A percentile compares a stretch with the other conserved stretches of the same genome.
Conservation (phyloP, 2,329 filamentous ascomycete species). For the Rhynchosporium graminicola region DNA sequence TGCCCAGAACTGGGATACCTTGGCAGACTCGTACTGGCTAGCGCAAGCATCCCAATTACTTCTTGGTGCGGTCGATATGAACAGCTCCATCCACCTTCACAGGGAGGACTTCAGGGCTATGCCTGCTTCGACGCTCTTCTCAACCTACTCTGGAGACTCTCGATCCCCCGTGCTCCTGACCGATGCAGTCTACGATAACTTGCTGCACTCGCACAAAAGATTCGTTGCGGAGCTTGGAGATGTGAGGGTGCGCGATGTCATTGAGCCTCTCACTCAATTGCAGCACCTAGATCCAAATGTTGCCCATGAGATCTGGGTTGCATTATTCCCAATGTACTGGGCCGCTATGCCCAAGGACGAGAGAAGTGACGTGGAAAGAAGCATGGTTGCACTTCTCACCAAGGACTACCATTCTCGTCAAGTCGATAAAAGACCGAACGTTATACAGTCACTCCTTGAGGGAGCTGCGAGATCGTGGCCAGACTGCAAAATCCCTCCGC, state of each 20-base stretch:
- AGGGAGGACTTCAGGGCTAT: constrained; percentile 80
- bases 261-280: constrained; percentile 87
- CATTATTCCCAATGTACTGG: constrained; percentile 93
- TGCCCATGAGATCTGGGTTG: constrained; percentile 86
- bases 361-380: constrained; percentile 84
- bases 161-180: constrained; percentile 67
- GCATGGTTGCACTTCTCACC: constrained; percentile 84
- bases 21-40: constrained; percentile 95
- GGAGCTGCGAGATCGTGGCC: constrained; percentile 83
- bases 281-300: constrained; percentile 85
- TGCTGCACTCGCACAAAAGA: constrained; percentile 77
- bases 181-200: constrained; percentile 78
- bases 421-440: constrained; percentile 92
- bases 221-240: constrained; percentile 84
- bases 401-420: constrained; percentile 96
- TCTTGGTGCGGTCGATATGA: constrained; percentile 86
- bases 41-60: constrained; percentile 92
- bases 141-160: constrained; percentile 69
- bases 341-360: constrained; percentile 85
- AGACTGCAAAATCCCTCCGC: constrained; percentile 87
- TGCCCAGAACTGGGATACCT: constrained; percentile 94
- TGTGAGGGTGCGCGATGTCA: constrained; percentile 81
- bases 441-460: constrained; percentile 88
- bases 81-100: constrained; percentile 75
- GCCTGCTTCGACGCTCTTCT: constrained; percentile 71